phyloP scores from a whole-genome alignment of 2,329 filamentous ascomycete genomes.

The Colletotrichum melonis region DNA sequence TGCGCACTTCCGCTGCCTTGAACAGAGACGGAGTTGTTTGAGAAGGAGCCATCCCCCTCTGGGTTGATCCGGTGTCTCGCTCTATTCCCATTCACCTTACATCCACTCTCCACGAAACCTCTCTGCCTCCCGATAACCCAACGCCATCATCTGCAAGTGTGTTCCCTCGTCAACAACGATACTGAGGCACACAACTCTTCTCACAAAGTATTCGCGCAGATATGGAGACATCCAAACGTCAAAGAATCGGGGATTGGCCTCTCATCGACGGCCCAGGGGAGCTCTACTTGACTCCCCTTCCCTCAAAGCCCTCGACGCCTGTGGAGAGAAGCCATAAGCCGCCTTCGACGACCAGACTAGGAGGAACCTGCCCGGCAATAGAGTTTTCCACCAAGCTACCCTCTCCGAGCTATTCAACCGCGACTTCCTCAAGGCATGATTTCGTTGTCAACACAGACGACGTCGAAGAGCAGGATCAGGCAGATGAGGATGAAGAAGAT shows the following conservation, averaged over 20 bases:
- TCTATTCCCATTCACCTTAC: neutral
- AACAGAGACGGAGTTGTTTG: neutral
- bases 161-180: neutral
- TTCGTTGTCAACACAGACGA: neutral
- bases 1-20: neutral
- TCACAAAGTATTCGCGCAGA: neutral
- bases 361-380: neutral
- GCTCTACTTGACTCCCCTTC: neutral
- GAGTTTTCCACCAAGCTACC: neutral
- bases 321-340: neutral
- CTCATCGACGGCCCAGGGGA: too few species aligned
- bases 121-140: neutral
- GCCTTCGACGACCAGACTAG: neutral
- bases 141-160: neutral
- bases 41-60: neutral
- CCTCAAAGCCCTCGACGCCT: neutral
- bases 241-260: too few species aligned
- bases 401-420: too few species aligned
- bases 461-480: neutral
- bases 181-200: neutral
- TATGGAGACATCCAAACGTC: neutral
- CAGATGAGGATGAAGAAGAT: slow-evolving; percentile 20
- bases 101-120: neutral
- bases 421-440: neutral
- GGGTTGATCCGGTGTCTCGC: neutral